phyloP scores from a whole-genome alignment of 495 filamentous ascomycete genomes.

The Aspergillus wentii region DNA sequence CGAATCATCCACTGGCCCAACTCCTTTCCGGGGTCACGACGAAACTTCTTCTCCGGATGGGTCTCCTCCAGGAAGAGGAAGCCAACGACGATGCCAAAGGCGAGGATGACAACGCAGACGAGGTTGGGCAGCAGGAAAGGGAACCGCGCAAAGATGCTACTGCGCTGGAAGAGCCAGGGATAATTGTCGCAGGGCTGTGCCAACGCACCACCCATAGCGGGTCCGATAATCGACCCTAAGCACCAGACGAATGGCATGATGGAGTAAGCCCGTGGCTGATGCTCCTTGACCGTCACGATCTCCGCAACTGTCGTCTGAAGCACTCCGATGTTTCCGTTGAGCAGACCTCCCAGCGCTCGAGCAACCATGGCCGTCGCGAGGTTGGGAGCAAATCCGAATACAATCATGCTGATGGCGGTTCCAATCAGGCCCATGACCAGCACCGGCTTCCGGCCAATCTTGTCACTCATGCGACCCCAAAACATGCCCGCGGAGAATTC shows the following conservation, averaged over 20 bases:
- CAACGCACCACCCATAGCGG: conserved; percentile 82
- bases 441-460: conserved; percentile 87
- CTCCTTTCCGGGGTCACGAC: conserved; percentile 71
- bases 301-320: conserved; percentile 93
- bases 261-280: conserved; percentile 87
- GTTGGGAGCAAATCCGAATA: conserved; percentile 87
- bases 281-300: conserved; percentile 83
- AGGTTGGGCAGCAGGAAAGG: conserved; percentile 94
- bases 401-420: conserved; percentile 87
- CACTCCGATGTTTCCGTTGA: conserved; percentile 96
- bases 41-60: conserved; percentile 74
- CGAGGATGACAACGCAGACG: conserved; percentile 75
- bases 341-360: conserved; percentile 79
- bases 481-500: conserved; percentile 86
- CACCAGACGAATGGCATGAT: conserved; percentile 99
- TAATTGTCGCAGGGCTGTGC: conserved; percentile 81
- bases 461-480: conserved; percentile 92
- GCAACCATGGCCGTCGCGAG: conserved; percentile 81
- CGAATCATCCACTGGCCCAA: conserved; percentile 68
- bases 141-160: conserved; percentile 74
- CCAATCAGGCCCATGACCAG: conserved; percentile 82
- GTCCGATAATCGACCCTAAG: conserved; percentile 85
- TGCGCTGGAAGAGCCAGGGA: conserved; percentile 67
- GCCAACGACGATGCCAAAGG: conserved; percentile 74
- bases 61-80: conserved; percentile 94